phyloP scores from a whole-genome alignment of 1,284 basidiomycete species.

The Peniophora sp. region DNA sequence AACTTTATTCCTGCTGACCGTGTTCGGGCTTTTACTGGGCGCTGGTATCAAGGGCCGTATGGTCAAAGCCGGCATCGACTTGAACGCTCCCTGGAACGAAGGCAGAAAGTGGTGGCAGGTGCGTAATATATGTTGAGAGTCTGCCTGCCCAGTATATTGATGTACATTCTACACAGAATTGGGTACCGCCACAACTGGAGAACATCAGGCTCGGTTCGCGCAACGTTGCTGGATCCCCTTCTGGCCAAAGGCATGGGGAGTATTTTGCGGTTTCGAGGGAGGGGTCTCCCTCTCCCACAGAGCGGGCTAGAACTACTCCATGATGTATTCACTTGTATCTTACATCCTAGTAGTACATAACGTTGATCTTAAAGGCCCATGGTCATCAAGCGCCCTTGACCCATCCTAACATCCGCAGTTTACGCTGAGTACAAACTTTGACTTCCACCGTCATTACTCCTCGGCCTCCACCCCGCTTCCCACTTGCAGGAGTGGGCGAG shows the following conservation, averaged over 20 bases:
- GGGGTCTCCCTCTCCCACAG: neutral
- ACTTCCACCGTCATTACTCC: neutral
- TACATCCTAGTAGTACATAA: too few relatives aligned
- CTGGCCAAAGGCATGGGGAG: constrained; percentile 13
- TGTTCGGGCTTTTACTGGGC: constrained; percentile 75
- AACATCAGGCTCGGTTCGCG: constrained; percentile 38
- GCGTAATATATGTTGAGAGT: constrained; percentile 15
- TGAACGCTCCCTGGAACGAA: constrained; percentile 52
- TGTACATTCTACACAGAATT: constrained; percentile 33
- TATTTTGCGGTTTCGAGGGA: neutral
- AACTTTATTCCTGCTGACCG: constrained; percentile 79
- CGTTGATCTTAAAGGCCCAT: too few relatives aligned
- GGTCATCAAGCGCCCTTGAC: too few relatives aligned
- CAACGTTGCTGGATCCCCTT: constrained; percentile 3
- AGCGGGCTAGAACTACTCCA: too few relatives aligned
- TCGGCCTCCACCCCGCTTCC: neutral
- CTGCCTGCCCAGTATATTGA: neutral
- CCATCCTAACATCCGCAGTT: too few relatives aligned
- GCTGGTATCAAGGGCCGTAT: constrained; percentile 79
- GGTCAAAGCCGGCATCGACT: constrained; percentile 64
- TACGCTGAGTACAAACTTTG: too few relatives aligned
- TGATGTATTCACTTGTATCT: too few relatives aligned
- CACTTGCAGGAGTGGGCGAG: neutral
- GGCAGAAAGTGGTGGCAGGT: constrained; percentile 77
- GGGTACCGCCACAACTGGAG: constrained; percentile 44